phyloP scores from a whole-genome alignment of 768 basidiomycete genomes.

The Antrodiella citrinella region DNA sequence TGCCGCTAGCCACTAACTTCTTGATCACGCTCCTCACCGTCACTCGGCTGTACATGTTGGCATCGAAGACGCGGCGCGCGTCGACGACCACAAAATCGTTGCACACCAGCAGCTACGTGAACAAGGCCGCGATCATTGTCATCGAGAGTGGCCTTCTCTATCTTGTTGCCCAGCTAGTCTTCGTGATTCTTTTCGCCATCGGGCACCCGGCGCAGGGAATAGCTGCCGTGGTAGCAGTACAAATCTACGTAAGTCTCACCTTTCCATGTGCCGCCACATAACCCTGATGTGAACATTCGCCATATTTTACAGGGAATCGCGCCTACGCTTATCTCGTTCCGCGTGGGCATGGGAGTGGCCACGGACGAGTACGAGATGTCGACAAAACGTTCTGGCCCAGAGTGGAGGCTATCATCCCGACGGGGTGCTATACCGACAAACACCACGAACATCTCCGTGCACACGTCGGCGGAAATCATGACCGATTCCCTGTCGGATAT shows the following conservation, averaged over 20 bases:
- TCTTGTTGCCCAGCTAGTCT: conserved; percentile 29
- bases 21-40: conserved; percentile 35
- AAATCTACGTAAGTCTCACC: conserved; percentile 29
- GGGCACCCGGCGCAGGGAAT: conserved; percentile 26
- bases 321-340: conserved; percentile 14
- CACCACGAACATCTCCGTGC: not conserved
- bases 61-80: not conserved
- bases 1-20: conserved; percentile 35
- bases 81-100: not conserved
- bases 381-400: not conserved
- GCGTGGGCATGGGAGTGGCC: conserved; percentile 12
- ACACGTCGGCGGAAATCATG: not conserved
- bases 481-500: not conserved
- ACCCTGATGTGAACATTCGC: no score
- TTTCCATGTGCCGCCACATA: no score
- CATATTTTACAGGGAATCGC: conserved; percentile 16
- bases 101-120: not conserved
- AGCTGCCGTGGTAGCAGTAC: conserved; percentile 27
- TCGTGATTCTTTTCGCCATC: conserved; percentile 29
- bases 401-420: not conserved
- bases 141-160: conserved; percentile 33
- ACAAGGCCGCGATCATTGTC: conserved; percentile 18
- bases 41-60: conserved; percentile 23
- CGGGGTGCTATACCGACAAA: not conserved
- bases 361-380: not conserved